phyloP scores from a whole-genome alignment of 2,329 filamentous ascomycete species.

The Xylariaceae sp. region DNA sequence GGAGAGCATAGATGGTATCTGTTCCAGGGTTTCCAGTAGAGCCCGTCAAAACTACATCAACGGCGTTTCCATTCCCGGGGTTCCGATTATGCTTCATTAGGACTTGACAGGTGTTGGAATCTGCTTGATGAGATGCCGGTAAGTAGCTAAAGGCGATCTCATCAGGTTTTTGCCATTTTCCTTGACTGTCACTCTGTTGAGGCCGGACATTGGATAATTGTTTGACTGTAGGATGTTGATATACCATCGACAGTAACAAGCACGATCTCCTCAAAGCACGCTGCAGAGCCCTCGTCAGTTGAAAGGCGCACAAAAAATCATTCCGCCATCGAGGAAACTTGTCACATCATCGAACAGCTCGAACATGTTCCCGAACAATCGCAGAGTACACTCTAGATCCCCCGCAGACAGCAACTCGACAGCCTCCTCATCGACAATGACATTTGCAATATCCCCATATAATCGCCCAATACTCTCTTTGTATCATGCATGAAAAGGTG shows the following conservation, averaged over 20 bases:
- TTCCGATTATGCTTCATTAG: background rate
- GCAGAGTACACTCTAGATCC: background rate
- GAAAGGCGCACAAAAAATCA: slow-evolving; percentile 15
- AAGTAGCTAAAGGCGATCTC: slow-evolving; percentile 16
- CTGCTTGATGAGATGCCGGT: slow-evolving; percentile 13
- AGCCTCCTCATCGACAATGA: background rate
- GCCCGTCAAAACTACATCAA: slow-evolving; percentile 25
- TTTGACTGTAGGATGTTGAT: slow-evolving; percentile 10
- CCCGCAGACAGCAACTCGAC: background rate
- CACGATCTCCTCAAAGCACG: background rate
- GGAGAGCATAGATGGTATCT: slow-evolving; percentile 18
- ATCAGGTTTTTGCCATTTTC: slow-evolving; percentile 11
- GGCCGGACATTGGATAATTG: slow-evolving; percentile 16
- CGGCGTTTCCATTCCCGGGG: background rate
- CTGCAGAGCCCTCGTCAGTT: slow-evolving; percentile 9
- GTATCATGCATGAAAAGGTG: background rate
- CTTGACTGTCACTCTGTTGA: background rate
- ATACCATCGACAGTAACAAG: slow-evolving; percentile 11
- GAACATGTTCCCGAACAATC: background rate
- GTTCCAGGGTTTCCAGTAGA: slow-evolving; percentile 26
- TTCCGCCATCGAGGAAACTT: slow-evolving; percentile 13
- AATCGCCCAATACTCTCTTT: background rate
- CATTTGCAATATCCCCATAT: background rate
- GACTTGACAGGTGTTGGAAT: slow-evolving; percentile 1
- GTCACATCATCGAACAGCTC: background rate